Percentiles rank a stretch among this genome's conserved stretches.
phyloP scores from a whole-genome alignment of 495 filamentous ascomycete species.

The Penicillium canescens region DNA sequence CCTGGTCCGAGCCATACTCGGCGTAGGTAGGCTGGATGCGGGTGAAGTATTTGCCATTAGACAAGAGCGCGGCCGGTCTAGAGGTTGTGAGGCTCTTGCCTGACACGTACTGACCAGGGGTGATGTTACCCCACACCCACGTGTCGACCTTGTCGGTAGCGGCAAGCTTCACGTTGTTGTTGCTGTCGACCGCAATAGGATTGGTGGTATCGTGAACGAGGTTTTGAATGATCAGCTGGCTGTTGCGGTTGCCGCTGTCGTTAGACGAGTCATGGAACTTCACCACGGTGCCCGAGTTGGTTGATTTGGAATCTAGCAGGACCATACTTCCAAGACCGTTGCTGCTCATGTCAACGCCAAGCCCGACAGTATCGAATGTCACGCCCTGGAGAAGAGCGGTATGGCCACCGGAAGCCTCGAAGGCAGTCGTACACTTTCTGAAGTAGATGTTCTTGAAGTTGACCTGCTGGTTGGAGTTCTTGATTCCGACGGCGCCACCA shows the following conservation, averaged over 20 bases:
- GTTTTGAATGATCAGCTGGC: conserved; percentile 38
- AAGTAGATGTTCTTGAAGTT: conserved; percentile 48
- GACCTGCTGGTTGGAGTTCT: conserved; percentile 50
- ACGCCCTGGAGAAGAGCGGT: conserved; percentile 37
- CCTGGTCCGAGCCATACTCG: conserved; percentile 33
- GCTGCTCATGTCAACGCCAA: conserved; percentile 30
- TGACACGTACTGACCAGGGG: conserved; percentile 29
- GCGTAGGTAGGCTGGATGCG: conserved; percentile 46
- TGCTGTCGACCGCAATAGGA: conserved; percentile 29
- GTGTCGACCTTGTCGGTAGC: conserved; percentile 44
- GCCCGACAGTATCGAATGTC: conserved; percentile 27
- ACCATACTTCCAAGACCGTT: conserved; percentile 54
- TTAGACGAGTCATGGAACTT: conserved; percentile 40
- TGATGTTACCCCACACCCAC: conserved; percentile 37
- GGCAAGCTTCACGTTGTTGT: conserved; percentile 43
- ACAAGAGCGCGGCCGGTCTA: conserved; percentile 20
- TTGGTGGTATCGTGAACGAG: conserved; percentile 21
- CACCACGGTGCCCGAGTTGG: conserved; percentile 52
- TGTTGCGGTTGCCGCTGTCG: conserved; percentile 28
- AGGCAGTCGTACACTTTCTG: conserved; percentile 35
- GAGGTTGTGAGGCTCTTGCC: conserved; percentile 18
- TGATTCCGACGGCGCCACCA: conserved; percentile 48
- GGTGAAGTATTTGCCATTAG: conserved; percentile 26
- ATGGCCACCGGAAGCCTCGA: conserved; percentile 31
- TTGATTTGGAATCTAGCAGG: conserved; percentile 41